Evolutionary conservation across 2,329 filamentous ascomycete species (phyloP).

Genomic region (Ophiosphaerella korrae): DNA sequence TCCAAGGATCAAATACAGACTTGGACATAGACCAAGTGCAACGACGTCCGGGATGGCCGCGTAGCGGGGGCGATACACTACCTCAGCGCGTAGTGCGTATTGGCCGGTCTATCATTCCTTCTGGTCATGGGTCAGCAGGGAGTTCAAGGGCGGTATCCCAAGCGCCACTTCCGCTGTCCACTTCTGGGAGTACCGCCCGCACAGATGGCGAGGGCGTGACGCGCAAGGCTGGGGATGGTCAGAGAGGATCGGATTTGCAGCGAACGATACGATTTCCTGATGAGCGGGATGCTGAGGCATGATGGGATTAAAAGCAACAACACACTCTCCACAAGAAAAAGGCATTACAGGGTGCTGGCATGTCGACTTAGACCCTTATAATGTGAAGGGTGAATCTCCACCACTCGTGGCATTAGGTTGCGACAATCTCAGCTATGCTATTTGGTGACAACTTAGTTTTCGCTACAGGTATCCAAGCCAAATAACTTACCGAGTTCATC

Average conservation of each 20-base stretch:
- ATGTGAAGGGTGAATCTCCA: no score
- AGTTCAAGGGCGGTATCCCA: conserved; percentile 12
- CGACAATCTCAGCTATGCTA: no score
- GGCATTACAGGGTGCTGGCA: no score
- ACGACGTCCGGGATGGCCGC: conserved; percentile 28
- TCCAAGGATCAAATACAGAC: conserved; percentile 19
- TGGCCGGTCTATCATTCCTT: conserved; percentile 41
- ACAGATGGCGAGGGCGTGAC: conserved; percentile 5
- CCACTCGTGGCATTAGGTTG: no score
- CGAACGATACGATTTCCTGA: conserved; percentile 39
- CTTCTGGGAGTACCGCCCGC: conserved; percentile 9
- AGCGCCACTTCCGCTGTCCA: conserved; percentile 8
- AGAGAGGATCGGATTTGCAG: conserved; percentile 10
- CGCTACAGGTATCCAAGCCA: no score
- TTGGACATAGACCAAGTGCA: conserved; percentile 32
- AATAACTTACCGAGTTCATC: no score
- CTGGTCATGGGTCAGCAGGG: conserved; percentile 14
- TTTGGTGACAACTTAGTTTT: no score
- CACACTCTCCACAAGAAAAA: no score
- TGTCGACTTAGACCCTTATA: no score
- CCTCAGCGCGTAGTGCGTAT: conserved; percentile 41
- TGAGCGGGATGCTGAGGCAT: conserved; percentile 12
- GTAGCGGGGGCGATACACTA: conserved; percentile 24
- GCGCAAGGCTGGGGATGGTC: background rate
- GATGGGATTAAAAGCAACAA: no score